Evolutionary conservation across 768 basidiomycete genomes (phyloP).

Genomic region (Chalciporus pseudorubinellus): DNA sequence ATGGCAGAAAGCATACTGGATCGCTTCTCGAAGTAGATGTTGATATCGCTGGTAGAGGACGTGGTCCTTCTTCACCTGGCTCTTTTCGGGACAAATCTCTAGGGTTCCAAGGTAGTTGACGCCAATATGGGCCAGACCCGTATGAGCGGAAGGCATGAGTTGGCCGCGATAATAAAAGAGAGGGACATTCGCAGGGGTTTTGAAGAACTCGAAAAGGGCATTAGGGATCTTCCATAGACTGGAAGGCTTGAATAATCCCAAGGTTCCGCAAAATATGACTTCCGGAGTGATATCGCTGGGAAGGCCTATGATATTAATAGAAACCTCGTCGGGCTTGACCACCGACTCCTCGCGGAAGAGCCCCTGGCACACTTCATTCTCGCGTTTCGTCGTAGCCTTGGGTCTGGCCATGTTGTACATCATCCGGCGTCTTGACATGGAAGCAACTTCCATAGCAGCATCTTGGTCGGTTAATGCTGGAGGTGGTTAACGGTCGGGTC

Average conservation of each 20-base stretch:
- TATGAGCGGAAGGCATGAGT: conserved; percentile 7
- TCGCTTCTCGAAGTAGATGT: conserved; percentile 9
- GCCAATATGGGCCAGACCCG: conserved; percentile 5
- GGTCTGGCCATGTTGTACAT: conserved; percentile 15
- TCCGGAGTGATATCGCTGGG: conserved; percentile 10
- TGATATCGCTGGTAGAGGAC: conserved; percentile 11
- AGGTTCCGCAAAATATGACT: conserved; percentile 13
- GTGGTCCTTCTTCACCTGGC: conserved; percentile 1
- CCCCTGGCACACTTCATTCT: conserved; percentile 1
- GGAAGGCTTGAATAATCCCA: conserved; percentile 11
- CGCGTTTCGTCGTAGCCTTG: conserved; percentile 6
- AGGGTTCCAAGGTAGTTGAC: conserved; percentile 16
- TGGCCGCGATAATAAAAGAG: conserved; percentile 18
- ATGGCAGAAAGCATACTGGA: conserved; percentile 10
- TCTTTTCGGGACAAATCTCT: conserved; percentile 7
- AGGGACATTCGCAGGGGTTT: conserved; percentile 5
- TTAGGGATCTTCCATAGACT: conserved; percentile 12
- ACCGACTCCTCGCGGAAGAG: conserved; percentile 10
- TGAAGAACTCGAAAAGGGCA: conserved; percentile 17
- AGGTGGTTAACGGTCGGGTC: neutral
- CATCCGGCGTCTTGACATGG: conserved; percentile 13
- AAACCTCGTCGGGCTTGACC: conserved; percentile 14
- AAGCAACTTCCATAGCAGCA: conserved; percentile 12
- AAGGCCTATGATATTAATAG: conserved; percentile 17
- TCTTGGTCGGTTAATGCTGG: conserved; percentile 12